Conservation (phyloP, 73 alveolate genomes). For the Tetrahymena borealis region DNA sequence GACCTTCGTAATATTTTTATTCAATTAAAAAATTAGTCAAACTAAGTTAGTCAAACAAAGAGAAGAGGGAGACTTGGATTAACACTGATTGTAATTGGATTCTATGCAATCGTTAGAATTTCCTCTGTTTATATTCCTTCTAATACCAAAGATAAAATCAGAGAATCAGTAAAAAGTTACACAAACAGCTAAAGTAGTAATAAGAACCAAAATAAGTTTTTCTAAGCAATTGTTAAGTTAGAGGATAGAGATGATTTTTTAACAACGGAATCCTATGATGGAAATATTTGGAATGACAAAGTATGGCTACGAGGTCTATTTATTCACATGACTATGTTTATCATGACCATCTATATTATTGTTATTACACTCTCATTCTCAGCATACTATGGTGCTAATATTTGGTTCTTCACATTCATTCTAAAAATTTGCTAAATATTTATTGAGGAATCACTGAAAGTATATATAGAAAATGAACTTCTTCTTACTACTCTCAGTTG, state of each 20-base stretch:
- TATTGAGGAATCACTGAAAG: conserved; percentile 52
- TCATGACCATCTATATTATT: conserved; percentile 44
- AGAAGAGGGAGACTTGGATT: conserved; percentile 78
- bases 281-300: conserved; percentile 77
- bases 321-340: conserved; percentile 53
- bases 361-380: conserved; percentile 66
- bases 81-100: conserved; percentile 60
- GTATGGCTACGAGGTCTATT: conserved; percentile 70
- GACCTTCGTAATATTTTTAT: conserved; percentile 12
- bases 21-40: conserved; percentile 27
- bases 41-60: conserved; percentile 26
- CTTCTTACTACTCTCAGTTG: conserved; percentile 10
- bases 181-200: neutral
- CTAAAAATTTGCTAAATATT: conserved; percentile 58
- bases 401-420: conserved; percentile 62
- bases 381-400: conserved; percentile 52
- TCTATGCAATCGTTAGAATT: conserved; percentile 52
- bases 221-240: neutral
- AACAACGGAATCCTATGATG: conserved; percentile 59
- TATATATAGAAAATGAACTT: conserved; percentile 53
- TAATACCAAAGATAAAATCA: conserved; percentile 32
- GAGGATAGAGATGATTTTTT: neutral
- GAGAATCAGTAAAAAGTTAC: neutral
- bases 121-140: conserved; percentile 61
- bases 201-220: neutral